Evolutionary conservation across 1,284 basidiomycete genomes (phyloP).

Genomic region (Puccinia coronata): DNA sequence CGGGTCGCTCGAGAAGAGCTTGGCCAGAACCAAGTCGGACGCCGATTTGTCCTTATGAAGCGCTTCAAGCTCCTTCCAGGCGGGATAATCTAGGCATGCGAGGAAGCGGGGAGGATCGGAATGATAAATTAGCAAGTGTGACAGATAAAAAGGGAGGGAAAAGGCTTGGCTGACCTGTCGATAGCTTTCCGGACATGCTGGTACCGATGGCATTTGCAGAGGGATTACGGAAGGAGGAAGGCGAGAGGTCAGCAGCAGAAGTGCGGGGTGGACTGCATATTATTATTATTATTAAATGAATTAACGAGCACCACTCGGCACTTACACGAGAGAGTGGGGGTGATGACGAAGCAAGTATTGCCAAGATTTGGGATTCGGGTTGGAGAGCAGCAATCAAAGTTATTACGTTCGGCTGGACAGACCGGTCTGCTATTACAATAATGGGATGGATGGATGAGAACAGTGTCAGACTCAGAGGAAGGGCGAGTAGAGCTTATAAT

Average conservation of each 20-base stretch:
- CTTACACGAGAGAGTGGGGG: background rate
- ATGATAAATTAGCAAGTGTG: background rate
- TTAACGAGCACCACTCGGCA: background rate
- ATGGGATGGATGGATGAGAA: background rate
- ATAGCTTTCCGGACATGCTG: conserved; percentile 38
- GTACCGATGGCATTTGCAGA: background rate
- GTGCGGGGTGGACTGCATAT: background rate
- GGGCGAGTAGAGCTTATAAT: no score
- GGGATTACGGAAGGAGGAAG: background rate
- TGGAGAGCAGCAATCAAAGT: background rate
- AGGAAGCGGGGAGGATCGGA: conserved; percentile 35
- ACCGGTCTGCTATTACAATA: no score
- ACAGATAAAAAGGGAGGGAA: background rate
- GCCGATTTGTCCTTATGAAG: conserved; percentile 75
- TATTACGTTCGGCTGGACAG: background rate
- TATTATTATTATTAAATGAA: no score
- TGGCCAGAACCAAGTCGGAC: conserved; percentile 75
- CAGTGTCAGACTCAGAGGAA: background rate
- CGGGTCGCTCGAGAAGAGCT: conserved; percentile 87
- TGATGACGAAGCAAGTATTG: background rate
- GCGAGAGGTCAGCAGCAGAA: background rate
- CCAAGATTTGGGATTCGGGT: background rate
- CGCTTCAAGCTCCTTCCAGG: conserved; percentile 88
- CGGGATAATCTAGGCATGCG: conserved; percentile 68
- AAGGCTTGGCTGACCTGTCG: background rate